phyloP scores from a whole-genome alignment of 805 yeast genomes.

The Candida broadrunensis region DNA sequence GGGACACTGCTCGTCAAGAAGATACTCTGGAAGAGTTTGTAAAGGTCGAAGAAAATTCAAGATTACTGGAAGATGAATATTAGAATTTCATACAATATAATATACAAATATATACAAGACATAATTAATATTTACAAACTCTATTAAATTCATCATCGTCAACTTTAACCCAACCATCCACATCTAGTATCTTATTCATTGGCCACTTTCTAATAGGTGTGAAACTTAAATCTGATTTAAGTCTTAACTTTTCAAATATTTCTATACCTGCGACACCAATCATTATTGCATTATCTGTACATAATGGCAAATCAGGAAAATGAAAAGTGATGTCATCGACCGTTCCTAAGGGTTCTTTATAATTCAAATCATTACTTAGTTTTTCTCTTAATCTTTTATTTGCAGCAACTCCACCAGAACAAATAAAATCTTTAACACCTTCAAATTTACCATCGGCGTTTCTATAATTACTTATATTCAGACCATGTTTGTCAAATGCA shows the following conservation, averaged over 20 bases:
- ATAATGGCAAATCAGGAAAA: conserved; percentile 68
- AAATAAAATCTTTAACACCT: conserved; percentile 56
- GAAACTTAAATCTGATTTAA: conserved; percentile 50
- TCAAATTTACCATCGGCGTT: conserved; percentile 38
- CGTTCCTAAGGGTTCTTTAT: conserved; percentile 5
- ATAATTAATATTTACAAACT: conserved; percentile 3
- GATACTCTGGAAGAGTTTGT: background rate
- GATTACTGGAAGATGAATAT: too few species aligned
- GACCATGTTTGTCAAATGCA: conserved; percentile 39
- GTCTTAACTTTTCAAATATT: conserved; percentile 54
- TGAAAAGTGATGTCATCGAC: conserved; percentile 35
- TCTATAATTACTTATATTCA: conserved; percentile 2
- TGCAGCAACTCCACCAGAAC: conserved; percentile 95
- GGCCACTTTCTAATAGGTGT: conserved; percentile 87
- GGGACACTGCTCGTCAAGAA: background rate
- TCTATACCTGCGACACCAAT: conserved; percentile 98
- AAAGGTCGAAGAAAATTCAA: too few species aligned
- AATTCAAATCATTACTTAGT: conserved; percentile 38
- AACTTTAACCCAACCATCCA: conserved; percentile 50
- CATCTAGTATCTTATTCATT: conserved; percentile 45
- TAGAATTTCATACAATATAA: background rate
- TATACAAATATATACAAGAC: conserved; percentile 2
- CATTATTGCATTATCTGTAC: conserved; percentile 96
- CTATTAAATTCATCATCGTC: conserved; percentile 14
- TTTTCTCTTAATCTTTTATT: conserved; percentile 54